Percentiles rank a stretch among this genome's conserved stretches.
phyloP scores from a whole-genome alignment of 176 grass and related monocot genomes.

The Eleusine coracana region DNA sequence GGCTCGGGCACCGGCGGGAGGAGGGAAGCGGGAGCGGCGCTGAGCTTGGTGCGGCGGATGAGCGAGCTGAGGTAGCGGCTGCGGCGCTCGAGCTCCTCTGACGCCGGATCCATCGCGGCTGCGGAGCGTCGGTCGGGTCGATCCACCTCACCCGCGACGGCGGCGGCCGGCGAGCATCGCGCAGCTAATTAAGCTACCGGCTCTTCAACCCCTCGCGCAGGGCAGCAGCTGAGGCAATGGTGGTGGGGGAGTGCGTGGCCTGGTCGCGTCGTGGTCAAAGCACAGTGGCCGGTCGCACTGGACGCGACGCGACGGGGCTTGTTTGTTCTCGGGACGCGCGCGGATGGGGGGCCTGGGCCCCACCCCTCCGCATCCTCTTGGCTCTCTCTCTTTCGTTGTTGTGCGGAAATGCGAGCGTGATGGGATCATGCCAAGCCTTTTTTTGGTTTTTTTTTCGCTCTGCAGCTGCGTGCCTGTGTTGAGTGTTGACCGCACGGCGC shows the following conservation, averaged over 20 bases:
- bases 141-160: not conserved
- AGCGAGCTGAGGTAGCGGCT: conserved; percentile 86
- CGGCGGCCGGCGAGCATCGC: conserved; percentile 14
- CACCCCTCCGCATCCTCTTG: not conserved
- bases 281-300: not conserved
- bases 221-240: not conserved
- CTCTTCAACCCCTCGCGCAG: not conserved
- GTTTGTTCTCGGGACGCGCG: conserved; percentile 31
- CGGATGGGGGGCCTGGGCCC: not conserved
- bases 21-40: conserved; percentile 26
- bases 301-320: not conserved
- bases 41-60: conserved; percentile 76
- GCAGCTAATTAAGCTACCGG: not conserved
- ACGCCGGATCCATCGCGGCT: conserved; percentile 62
- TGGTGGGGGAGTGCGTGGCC: too few species aligned
- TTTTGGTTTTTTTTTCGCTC: too few species aligned
- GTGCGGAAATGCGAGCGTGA: not conserved
- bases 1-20: conserved; percentile 14
- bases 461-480: not conserved
- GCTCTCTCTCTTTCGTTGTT: not conserved
- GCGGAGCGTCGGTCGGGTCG: not conserved
- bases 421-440: not conserved
- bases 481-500: conserved; percentile 5
- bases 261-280: conserved; percentile 38
- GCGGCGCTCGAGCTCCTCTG: conserved; percentile 88